A percentile compares a stretch with the other conserved stretches of the same genome.
These are phyloP conservation scores for Yamadazyma oceani DNA, from an alignment of 1,139 yeast genomes.

Conservation along the genomic window DNA sequence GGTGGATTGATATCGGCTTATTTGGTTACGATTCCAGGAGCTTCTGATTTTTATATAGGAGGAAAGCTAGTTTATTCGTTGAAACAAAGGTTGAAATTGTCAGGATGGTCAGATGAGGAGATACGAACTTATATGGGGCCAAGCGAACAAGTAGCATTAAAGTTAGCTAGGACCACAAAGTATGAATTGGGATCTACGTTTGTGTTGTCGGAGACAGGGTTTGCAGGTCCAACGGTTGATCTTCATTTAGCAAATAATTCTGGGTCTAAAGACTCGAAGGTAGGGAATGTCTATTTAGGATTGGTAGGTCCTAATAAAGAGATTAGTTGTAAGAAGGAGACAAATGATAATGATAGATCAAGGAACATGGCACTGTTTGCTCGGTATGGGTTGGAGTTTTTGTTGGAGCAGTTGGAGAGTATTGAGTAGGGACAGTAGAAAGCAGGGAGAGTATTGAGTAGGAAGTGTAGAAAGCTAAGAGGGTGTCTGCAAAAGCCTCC, in stretches of 20 bases:
- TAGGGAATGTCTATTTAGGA: constrained; percentile 74
- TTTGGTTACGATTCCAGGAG: constrained; percentile 80
- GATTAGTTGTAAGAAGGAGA: constrained; percentile 45
- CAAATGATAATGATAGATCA: constrained; percentile 53
- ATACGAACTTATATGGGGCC: constrained; percentile 78
- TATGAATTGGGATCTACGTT: constrained; percentile 82
- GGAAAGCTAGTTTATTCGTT: constrained; percentile 79
- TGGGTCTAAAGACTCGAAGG: constrained; percentile 25
- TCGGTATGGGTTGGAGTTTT: constrained; percentile 58
- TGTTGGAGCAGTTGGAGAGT: constrained; percentile 40
- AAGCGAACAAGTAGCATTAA: constrained; percentile 68
- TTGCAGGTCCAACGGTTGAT: constrained; percentile 73
- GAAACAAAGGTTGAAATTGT: constrained; percentile 67
- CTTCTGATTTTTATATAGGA: constrained; percentile 79
- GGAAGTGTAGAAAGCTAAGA: too few species aligned
- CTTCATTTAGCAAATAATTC: constrained; percentile 31
- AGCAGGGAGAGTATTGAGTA: neutral
- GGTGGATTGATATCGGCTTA: constrained; percentile 85
- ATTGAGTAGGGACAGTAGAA: neutral
- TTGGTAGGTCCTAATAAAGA: constrained; percentile 68
- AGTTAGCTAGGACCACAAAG: constrained; percentile 74
- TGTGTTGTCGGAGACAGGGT: constrained; percentile 82
- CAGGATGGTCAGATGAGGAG: constrained; percentile 78
- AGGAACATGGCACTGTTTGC: constrained; percentile 78
- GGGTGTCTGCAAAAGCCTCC: too few species aligned